Percentiles rank a stretch among this genome's conserved stretches.
Conservation (phyloP, 345 rosid genomes). For the Eucalyptus viminalis region DNA sequence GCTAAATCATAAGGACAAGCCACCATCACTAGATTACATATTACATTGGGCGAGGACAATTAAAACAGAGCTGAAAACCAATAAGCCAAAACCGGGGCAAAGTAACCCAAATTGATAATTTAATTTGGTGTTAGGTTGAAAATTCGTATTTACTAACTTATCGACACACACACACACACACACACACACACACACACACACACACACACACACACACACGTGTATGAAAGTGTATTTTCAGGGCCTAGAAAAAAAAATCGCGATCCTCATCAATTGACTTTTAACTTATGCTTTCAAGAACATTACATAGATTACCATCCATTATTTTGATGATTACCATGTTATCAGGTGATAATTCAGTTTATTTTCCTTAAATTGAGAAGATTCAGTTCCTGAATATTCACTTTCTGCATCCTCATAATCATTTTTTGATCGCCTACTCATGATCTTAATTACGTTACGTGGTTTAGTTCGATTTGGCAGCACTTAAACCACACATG, state of each 20-base stretch:
- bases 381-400: background rate
- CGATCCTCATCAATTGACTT: background rate
- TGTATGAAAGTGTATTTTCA: background rate
- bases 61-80: background rate
- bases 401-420: background rate
- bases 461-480: background rate
- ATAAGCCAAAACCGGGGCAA: background rate
- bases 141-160: background rate
- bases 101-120: background rate
- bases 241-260: background rate
- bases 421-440: background rate
- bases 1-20: background rate
- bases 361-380: background rate
- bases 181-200: too few relatives aligned
- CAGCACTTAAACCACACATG: background rate
- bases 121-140: background rate
- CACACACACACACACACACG: accelerated
- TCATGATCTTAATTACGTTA: background rate
- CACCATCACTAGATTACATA: background rate
- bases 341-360: background rate
- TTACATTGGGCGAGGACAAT: background rate
- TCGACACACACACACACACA: background rate
- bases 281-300: background rate
- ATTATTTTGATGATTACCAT: background rate
- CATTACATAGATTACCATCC: background rate